Evolutionary conservation across 257 asterid genomes (phyloP).

Genomic region (Solanum ossicruentum): DNA sequence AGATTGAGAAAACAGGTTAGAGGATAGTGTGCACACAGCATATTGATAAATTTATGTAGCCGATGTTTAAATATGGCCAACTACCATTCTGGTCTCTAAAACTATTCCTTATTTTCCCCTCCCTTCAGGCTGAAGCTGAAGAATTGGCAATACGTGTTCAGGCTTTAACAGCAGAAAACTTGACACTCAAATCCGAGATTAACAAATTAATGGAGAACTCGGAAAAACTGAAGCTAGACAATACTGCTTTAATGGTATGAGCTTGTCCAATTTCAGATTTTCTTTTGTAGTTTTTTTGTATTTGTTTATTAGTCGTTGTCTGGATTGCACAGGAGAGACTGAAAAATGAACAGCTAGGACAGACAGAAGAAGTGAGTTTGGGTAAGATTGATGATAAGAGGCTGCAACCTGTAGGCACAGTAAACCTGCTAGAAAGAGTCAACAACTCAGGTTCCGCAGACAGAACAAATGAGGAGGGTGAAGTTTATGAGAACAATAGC

Average conservation of each 20-base stretch:
- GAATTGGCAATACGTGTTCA: slow-evolving; percentile 74
- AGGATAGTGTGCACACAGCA: background rate
- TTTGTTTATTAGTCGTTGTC: background rate
- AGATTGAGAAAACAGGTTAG: slow-evolving; percentile 90
- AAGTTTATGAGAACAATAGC: slow-evolving; percentile 25
- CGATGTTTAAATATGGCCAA: background rate
- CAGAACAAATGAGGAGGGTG: slow-evolving; percentile 31
- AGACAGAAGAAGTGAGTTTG: slow-evolving; percentile 15
- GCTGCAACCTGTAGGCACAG: slow-evolving; percentile 59
- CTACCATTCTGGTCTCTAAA: background rate
- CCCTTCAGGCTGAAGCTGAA: slow-evolving; percentile 76
- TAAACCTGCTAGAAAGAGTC: slow-evolving; percentile 74
- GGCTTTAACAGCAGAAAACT: slow-evolving; percentile 50
- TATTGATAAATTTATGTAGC: background rate
- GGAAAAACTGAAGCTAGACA: slow-evolving; percentile 62
- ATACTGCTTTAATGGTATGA: slow-evolving; percentile 49
- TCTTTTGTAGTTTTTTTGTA: background rate
- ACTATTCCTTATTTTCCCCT: background rate
- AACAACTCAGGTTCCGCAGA: slow-evolving; percentile 41
- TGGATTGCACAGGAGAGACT: slow-evolving; percentile 49
- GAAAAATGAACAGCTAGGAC: slow-evolving; percentile 21
- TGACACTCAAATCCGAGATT: slow-evolving; percentile 66
- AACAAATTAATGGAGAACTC: slow-evolving; percentile 44
- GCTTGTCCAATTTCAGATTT: background rate
- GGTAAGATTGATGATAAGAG: slow-evolving; percentile 28